A percentile compares a stretch with the other conserved stretches of the same genome.
phyloP scores from a whole-genome alignment of 176 grass and related monocot genomes.

The Phoenix roebelenii region DNA sequence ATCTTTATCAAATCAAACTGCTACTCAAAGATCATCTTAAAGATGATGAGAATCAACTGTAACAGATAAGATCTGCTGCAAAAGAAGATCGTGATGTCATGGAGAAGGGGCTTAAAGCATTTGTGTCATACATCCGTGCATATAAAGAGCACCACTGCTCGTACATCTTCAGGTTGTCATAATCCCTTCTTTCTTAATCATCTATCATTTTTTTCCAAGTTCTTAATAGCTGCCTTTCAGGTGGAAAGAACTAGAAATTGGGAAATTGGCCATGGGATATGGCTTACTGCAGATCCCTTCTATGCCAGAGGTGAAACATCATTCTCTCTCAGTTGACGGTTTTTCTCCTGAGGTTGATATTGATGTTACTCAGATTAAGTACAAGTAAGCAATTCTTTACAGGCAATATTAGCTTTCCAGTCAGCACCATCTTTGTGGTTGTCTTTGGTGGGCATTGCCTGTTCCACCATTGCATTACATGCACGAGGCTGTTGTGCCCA shows the following conservation, averaged over 20 bases:
- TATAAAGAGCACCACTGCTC: slow-evolving; percentile 98
- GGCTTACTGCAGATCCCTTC: slow-evolving; percentile 81
- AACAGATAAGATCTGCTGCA: slow-evolving; percentile 72
- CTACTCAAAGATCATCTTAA: neutral
- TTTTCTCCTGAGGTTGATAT: slow-evolving; percentile 46
- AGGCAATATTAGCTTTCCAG: neutral
- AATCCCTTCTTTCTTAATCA: slow-evolving; percentile 4
- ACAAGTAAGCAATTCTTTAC: slow-evolving; percentile 56
- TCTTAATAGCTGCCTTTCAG: slow-evolving; percentile 14
- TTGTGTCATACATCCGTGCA: slow-evolving; percentile 84
- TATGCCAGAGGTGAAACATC: slow-evolving; percentile 95
- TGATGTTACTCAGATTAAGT: slow-evolving; percentile 69
- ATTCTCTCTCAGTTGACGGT: slow-evolving; percentile 72
- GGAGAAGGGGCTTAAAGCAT: slow-evolving; percentile 88
- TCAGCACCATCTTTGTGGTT: too few species aligned
- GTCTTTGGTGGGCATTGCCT: too few species aligned
- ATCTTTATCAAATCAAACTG: too few species aligned
- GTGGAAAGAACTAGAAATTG: slow-evolving; percentile 87
- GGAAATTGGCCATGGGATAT: slow-evolving; percentile 90
- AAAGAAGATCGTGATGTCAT: slow-evolving; percentile 81
- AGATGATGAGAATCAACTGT: slow-evolving; percentile 4
- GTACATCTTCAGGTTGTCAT: slow-evolving; percentile 59
- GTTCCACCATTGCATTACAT: too few species aligned
- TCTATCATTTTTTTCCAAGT: neutral
- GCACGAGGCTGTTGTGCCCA: too few species aligned